Conservation (phyloP, 805 yeast species). For the fission yeast (Schizosaccharomyces pombe) region DNA sequence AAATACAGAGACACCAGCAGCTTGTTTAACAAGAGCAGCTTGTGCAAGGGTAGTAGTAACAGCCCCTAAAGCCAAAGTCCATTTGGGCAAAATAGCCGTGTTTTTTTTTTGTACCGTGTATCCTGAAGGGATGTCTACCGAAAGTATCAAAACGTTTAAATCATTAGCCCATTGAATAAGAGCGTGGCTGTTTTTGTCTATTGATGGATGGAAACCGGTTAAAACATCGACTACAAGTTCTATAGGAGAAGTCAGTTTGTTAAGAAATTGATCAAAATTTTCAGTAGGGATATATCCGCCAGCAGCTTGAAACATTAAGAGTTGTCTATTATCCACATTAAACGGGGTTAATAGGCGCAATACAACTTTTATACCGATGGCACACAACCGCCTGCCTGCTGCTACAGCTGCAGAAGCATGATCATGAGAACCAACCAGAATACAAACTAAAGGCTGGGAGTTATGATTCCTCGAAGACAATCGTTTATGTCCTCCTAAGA, state of each 20-base stretch:
- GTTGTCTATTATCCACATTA: background rate
- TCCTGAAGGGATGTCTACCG: background rate
- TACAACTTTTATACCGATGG: background rate
- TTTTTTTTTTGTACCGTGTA: background rate
- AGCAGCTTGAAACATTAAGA: background rate
- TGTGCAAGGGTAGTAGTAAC: background rate
- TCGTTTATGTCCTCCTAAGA: background rate
- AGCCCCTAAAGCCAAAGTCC: constrained; percentile 3
- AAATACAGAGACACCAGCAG: background rate
- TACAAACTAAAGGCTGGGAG: background rate
- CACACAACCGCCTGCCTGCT: background rate
- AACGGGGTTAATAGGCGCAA: background rate
- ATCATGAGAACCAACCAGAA: background rate
- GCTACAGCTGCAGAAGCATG: constrained; percentile 1
- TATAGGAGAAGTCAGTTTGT: background rate
- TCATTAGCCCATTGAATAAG: background rate
- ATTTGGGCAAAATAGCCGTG: background rate
- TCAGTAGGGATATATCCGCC: background rate
- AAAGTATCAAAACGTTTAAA: background rate
- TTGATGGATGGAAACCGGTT: background rate
- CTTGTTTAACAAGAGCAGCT: background rate
- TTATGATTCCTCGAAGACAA: background rate
- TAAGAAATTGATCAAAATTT: background rate
- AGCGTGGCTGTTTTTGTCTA: background rate
- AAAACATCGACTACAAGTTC: background rate